Conservation (phyloP, 768 basidiomycete species). For the Suillus cothurnatus region DNA sequence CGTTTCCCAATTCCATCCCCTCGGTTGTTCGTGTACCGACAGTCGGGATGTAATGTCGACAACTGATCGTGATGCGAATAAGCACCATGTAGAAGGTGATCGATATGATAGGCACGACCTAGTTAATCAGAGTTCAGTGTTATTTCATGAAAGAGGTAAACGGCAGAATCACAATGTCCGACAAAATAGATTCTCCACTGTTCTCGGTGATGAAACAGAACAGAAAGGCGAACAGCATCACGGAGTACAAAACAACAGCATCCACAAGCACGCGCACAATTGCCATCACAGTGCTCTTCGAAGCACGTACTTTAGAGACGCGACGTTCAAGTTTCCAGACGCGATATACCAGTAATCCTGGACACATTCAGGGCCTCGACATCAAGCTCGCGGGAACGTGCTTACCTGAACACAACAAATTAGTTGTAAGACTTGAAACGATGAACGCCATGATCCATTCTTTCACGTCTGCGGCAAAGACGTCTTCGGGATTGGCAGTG, state of each 20-base stretch:
- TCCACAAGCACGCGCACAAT: constrained; percentile 12
- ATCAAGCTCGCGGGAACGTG: background rate
- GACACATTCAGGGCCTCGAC: background rate
- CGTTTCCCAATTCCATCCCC: background rate
- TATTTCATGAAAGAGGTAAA: background rate
- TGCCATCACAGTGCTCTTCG: background rate
- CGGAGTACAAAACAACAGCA: constrained; percentile 10
- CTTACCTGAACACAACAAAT: constrained; percentile 12
- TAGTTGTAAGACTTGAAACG: background rate
- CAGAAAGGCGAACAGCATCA: constrained; percentile 8
- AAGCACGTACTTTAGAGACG: background rate
- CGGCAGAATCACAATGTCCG: constrained; percentile 3
- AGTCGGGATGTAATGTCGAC: background rate
- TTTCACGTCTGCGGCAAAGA: background rate
- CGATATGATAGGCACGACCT: background rate
- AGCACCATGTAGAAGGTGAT: constrained; percentile 3
- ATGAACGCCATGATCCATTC: constrained; percentile 10
- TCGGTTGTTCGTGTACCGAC: background rate
- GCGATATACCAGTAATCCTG: constrained; percentile 5
- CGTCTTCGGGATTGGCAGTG: background rate
- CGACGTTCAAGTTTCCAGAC: constrained; percentile 9
- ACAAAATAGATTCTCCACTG: constrained; percentile 8
- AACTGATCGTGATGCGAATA: background rate
- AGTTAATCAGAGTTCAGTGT: background rate
- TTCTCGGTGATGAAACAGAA: background rate